Base-by-base conservation (phyloP, 2,329 filamentous ascomycete genomes). In the Penicillium sp. region DNA sequence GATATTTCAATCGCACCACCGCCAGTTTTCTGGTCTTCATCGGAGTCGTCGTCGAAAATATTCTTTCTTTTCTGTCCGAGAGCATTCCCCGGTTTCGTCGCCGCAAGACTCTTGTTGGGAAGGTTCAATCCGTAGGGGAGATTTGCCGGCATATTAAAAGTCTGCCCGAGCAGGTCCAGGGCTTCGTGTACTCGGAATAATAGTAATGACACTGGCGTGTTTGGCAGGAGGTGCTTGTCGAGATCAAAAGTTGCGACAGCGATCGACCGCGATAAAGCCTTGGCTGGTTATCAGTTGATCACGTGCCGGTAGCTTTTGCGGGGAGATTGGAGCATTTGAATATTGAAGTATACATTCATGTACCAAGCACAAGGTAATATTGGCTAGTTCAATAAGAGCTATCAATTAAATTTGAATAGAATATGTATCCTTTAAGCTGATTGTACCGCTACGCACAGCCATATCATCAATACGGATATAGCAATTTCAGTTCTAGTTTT, bases 51-150 rank as follows among this genome's bases (percentile, higher is more conserved):
- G 45, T 76, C 77, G 62, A 80, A 79, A 35, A 79, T 72, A 13
- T 73, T 72, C 57, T 79, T 81, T 57, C 78, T 77, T 61, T 80
- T 80, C 59, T 77, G 74, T 34, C 67, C 67, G 13, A 68, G 58
- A n/a, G 64, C 54, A 31, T 66, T 61, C 20, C 68, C 66, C n/a
- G 68, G 62, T 43, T 69, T 69, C n/a, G 59, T 61, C 50, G 55
- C 45, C 45, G 63, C 44, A 49, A 53, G 55, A 62, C 74, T 69
- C 48, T 76, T 76, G 53, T 66, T 74, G 2, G 72, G 57, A 14
- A 78, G 60, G 42, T 75, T 79, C 20, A 80, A 71, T n/a, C 77
- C 78, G 59, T 72, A 72, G 1, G 72, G 72, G 29, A 78, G 66
- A 22, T 67, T 71, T 20, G 73, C 72, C 29, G 68, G 71, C 57